phyloP scores from a whole-genome alignment of 2,329 filamentous ascomycete genomes.

The Dactylonectria macrodidyma region DNA sequence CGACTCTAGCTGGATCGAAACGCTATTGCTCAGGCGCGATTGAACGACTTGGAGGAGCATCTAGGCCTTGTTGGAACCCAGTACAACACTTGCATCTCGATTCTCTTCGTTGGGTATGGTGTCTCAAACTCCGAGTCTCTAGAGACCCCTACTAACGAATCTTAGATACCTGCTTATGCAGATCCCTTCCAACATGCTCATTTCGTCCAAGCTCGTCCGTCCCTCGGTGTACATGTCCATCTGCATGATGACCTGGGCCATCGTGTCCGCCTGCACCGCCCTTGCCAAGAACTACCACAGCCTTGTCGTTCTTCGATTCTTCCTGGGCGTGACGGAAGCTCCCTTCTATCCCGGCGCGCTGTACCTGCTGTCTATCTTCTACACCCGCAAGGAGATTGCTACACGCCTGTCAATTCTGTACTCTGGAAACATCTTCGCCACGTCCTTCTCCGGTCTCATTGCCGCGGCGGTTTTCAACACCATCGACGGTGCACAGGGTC shows the following conservation, averaged over 20 bases:
- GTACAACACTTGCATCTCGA: conserved; percentile 54
- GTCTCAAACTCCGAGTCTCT: fast-evolving
- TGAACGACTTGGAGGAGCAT: conserved; percentile 68
- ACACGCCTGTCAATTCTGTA: conserved; percentile 60
- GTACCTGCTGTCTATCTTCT: conserved; percentile 65
- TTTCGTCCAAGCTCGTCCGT: conserved; percentile 54
- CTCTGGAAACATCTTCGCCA: conserved; percentile 54
- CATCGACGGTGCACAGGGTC: conserved; percentile 45
- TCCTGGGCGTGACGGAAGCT: conserved; percentile 57
- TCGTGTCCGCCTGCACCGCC: conserved; percentile 59
- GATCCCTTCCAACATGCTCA: conserved; percentile 57
- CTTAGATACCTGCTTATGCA: conserved; percentile 48
- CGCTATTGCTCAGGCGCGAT: conserved; percentile 69
- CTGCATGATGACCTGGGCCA: conserved; percentile 56
- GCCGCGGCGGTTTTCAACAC: conserved; percentile 58
- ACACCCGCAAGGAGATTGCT: conserved; percentile 64
- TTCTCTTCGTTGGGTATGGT: conserved; percentile 56
- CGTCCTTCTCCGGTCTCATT: conserved; percentile 60
- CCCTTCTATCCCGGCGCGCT: conserved; percentile 54
- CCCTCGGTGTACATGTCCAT: conserved; percentile 61
- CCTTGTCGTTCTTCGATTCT: conserved; percentile 59
- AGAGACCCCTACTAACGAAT: not conserved
- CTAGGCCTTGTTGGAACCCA: conserved; percentile 59
- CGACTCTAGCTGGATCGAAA: conserved; percentile 61
- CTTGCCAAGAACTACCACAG: conserved; percentile 58